These are phyloP conservation scores for Aspergillus sp. DNA, from an alignment of 2,329 filamentous ascomycete species.

Conservation along the genomic window DNA sequence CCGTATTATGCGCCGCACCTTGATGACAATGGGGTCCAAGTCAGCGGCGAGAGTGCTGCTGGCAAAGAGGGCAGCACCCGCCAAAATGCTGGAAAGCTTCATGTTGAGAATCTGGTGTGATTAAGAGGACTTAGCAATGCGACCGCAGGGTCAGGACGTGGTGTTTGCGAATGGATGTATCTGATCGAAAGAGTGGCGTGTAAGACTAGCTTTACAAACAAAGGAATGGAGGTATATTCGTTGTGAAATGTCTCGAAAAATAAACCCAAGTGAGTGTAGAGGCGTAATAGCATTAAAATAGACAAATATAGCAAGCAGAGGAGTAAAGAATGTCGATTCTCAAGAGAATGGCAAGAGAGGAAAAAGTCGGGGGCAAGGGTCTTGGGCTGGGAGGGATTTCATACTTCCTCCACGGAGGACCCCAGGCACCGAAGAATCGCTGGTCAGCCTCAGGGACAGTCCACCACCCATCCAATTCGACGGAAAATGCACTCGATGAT, in stretches of 20 bases:
- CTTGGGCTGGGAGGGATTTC: slow-evolving; percentile 1
- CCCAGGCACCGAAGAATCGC: slow-evolving; percentile 5
- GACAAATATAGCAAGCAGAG: background rate
- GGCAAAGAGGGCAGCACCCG: slow-evolving; percentile 40
- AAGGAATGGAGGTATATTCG: slow-evolving; percentile 1
- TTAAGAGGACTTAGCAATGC: background rate
- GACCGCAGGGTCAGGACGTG: background rate
- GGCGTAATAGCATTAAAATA: slow-evolving; percentile 1
- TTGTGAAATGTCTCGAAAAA: background rate
- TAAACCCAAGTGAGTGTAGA: slow-evolving; percentile 9
- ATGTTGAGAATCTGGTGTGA: slow-evolving; percentile 9
- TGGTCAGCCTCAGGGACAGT: slow-evolving; percentile 4
- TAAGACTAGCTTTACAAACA: slow-evolving; percentile 6
- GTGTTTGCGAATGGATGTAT: background rate
- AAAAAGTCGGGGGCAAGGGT: background rate
- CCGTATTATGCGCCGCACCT: slow-evolving; percentile 6
- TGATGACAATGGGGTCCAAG: slow-evolving; percentile 59
- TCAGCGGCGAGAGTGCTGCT: slow-evolving; percentile 52
- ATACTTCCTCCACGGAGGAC: slow-evolving; percentile 10
- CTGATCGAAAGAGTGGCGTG: slow-evolving; percentile 1
- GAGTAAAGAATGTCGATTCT: slow-evolving; percentile 3
- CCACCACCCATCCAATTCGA: background rate
- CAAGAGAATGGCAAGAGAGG: slow-evolving; percentile 5
- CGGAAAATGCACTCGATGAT: slow-evolving; percentile 3
- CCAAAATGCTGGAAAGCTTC: slow-evolving; percentile 17